A percentile compares a stretch with the other conserved stretches of the same genome.
phyloP scores from a whole-genome alignment of 2,329 filamentous ascomycete species.

The Xylariaceae sp. region DNA sequence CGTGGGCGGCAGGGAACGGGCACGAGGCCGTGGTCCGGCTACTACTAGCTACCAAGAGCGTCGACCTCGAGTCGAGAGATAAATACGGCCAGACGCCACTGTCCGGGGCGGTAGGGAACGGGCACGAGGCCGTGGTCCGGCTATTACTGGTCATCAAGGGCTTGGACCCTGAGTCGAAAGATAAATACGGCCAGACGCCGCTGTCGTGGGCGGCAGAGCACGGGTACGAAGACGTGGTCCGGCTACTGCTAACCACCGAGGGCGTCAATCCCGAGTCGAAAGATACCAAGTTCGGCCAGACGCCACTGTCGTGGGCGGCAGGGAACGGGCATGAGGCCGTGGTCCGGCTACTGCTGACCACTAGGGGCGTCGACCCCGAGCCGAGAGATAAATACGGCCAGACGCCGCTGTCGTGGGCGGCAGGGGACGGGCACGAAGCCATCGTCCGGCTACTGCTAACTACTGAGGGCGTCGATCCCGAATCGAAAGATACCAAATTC shows the following conservation, averaged over 20 bases:
- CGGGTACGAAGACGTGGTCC: too few species aligned
- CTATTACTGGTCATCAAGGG: background rate
- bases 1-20: background rate
- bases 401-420: background rate
- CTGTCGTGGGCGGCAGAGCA: too few species aligned
- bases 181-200: too few species aligned
- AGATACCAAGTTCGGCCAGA: background rate
- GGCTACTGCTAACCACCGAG: too few species aligned
- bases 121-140: background rate
- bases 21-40: background rate
- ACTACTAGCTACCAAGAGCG: background rate
- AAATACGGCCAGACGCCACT: too few species aligned
- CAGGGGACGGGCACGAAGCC: background rate
- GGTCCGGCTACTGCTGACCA: slow-evolving; percentile 1
- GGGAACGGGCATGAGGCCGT: background rate
- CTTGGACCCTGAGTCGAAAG: background rate
- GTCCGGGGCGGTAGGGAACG: background rate
- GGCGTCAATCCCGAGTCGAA: slow-evolving; percentile 1
- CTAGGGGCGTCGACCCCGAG: too few species aligned
- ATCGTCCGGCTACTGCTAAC: too few species aligned
- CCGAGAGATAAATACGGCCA: too few species aligned
- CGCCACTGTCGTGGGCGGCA: background rate
- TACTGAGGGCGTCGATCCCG: background rate
- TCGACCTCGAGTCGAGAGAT: background rate
- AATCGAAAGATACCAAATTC: background rate